Conservation (phyloP, 2,329 filamentous ascomycete genomes). For the Lachnellula arida region DNA sequence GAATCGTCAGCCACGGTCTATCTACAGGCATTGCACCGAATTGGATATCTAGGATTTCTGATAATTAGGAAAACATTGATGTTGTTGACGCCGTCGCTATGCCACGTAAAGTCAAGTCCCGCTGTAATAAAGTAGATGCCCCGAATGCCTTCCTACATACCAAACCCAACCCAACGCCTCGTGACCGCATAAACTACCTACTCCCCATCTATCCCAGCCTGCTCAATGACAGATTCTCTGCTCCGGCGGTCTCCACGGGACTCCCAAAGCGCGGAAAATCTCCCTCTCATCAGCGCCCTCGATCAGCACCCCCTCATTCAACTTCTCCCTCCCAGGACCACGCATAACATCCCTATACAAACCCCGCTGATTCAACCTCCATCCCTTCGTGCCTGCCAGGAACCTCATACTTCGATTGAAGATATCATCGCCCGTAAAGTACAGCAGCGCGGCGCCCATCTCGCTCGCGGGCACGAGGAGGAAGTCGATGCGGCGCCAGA, state of each 20-base stretch:
- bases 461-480: slow-evolving; percentile 76
- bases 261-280: slow-evolving; percentile 77
- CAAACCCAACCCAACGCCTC: not conserved
- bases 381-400: slow-evolving; percentile 72
- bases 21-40: no score
- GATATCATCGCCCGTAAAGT: slow-evolving; percentile 93
- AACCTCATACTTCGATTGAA: slow-evolving; percentile 86
- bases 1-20: no score
- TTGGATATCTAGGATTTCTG: not conserved
- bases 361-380: slow-evolving; percentile 81
- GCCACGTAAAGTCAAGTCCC: not conserved
- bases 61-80: not conserved
- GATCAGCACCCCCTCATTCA: slow-evolving; percentile 64
- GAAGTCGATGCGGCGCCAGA: slow-evolving; percentile 82
- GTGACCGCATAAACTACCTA: not conserved
- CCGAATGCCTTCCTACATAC: not conserved
- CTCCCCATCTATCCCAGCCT: not conserved
- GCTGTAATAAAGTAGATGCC: not conserved
- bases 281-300: slow-evolving; percentile 71
- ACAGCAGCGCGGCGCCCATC: slow-evolving; percentile 81
- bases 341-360: slow-evolving; percentile 68
- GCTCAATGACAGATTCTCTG: slow-evolving; percentile 70
- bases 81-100: not conserved
- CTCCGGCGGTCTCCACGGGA: slow-evolving; percentile 77
- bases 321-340: slow-evolving; percentile 50